Conservation (phyloP, 345 rosid species). For the Excoecaria agallocha region DNA sequence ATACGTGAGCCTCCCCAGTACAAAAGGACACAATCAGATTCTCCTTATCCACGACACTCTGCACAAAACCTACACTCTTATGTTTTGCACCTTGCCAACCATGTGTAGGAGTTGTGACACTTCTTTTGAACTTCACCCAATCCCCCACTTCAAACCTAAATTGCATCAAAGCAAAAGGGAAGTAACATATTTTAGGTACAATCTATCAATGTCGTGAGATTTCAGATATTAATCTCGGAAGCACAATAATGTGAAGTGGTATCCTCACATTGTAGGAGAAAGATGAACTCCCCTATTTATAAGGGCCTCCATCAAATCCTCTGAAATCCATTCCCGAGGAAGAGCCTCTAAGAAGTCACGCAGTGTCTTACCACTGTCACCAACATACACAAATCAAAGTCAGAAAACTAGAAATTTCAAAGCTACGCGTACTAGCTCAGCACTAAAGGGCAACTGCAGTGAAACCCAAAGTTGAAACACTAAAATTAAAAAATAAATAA, state of each 20-base stretch:
- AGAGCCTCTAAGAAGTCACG: slow-evolving; percentile 91
- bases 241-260: slow-evolving; percentile 13
- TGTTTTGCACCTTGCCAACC: slow-evolving; percentile 97
- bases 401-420: not conserved
- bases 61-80: slow-evolving; percentile 96
- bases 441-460: not conserved
- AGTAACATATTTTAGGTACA: not conserved
- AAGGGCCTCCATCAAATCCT: slow-evolving; percentile 92
- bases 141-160: slow-evolving; percentile 87
- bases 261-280: slow-evolving; percentile 83
- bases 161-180: not conserved
- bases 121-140: slow-evolving; percentile 93
- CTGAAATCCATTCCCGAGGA: slow-evolving; percentile 98
- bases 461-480: not conserved
- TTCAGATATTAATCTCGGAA: slow-evolving; percentile 5
- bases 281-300: slow-evolving; percentile 68
- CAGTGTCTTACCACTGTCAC: slow-evolving; percentile 79
- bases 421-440: not conserved
- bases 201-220: not conserved
- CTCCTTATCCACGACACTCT: slow-evolving; percentile 65
- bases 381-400: slow-evolving; percentile 22
- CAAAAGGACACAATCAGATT: slow-evolving; percentile 80
- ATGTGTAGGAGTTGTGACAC: slow-evolving; percentile 58
- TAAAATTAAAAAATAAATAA: not conserved
- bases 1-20: slow-evolving; percentile 80